These are phyloP conservation scores for Schwanniomyces sp. DNA, from an alignment of 805 yeast species.

Conservation along the genomic window DNA sequence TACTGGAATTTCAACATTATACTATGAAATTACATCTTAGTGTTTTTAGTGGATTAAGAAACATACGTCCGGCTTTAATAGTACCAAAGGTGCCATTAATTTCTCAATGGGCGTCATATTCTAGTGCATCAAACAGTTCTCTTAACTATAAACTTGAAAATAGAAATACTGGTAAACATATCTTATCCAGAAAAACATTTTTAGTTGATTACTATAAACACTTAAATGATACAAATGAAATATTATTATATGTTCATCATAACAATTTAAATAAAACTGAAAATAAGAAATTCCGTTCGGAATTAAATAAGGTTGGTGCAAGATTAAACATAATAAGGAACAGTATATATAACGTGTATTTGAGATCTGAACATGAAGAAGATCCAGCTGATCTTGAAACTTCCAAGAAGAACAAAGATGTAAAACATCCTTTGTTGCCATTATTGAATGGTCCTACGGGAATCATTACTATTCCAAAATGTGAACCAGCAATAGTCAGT, in stretches of 20 bases:
- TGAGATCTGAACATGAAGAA: slow-evolving; percentile 62
- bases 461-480: slow-evolving; percentile 61
- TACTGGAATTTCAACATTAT: neutral
- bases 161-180: slow-evolving; percentile 58
- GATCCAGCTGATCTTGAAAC: slow-evolving; percentile 75
- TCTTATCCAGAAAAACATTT: slow-evolving; percentile 79
- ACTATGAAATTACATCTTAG: slow-evolving; percentile 4
- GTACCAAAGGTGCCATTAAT: neutral
- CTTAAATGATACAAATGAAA: slow-evolving; percentile 63
- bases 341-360: slow-evolving; percentile 69
- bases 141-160: slow-evolving; percentile 7
- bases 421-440: slow-evolving; percentile 66
- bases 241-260: slow-evolving; percentile 80
- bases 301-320: slow-evolving; percentile 66
- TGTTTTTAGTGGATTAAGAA: slow-evolving; percentile 2
- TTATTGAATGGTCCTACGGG: slow-evolving; percentile 87
- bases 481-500: slow-evolving; percentile 70
- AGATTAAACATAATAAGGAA: slow-evolving; percentile 67
- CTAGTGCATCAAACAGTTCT: slow-evolving; percentile 1
- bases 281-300: slow-evolving; percentile 59
- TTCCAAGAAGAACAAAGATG: slow-evolving; percentile 38
- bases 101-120: slow-evolving; percentile 2
- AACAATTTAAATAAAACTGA: slow-evolving; percentile 75
- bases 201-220: slow-evolving; percentile 77
- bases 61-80: neutral